These are phyloP conservation scores for Boletellus ananas DNA, from an alignment of 768 basidiomycete species.

Conservation along the genomic window DNA sequence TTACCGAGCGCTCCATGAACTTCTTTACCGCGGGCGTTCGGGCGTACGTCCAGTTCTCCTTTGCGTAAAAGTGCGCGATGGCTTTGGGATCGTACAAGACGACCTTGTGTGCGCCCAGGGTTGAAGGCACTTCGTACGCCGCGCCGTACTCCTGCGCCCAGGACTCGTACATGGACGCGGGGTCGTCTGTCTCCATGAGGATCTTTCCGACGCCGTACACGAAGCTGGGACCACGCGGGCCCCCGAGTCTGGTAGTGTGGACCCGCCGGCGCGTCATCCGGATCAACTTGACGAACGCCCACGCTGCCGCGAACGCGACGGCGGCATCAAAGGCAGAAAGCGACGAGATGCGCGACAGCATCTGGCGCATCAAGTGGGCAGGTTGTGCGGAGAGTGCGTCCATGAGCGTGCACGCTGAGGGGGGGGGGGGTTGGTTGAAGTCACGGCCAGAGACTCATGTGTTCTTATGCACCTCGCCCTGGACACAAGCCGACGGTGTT, in stretches of 20 bases:
- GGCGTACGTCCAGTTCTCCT: constrained; percentile 34
- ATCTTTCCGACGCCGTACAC: constrained; percentile 13
- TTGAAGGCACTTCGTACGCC: constrained; percentile 8
- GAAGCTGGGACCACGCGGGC: constrained; percentile 16
- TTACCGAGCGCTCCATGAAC: constrained; percentile 29
- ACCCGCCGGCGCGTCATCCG: constrained; percentile 7
- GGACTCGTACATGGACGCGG: constrained; percentile 10
- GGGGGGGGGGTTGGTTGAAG: no score
- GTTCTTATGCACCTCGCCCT: background rate
- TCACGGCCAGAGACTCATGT: background rate
- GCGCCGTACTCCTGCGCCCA: constrained; percentile 21
- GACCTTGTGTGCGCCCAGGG: constrained; percentile 10
- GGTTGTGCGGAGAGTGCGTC: background rate
- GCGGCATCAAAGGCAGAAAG: constrained; percentile 1
- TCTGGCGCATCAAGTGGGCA: background rate
- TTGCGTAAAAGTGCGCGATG: constrained; percentile 9
- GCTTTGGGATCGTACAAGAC: constrained; percentile 41
- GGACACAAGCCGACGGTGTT: no score
- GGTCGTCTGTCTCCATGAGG: constrained; percentile 1
- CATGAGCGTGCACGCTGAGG: background rate
- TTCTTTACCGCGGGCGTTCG: constrained; percentile 33
- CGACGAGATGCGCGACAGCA: background rate
- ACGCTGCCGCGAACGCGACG: background rate
- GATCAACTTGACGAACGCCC: constrained; percentile 7
- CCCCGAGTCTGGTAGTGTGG: constrained; percentile 14